Evolutionary conservation across 805 yeast species (phyloP), one percentile per base, ranked within the genome.

Genomic region (Wickerhamomyces rabaulensis): DNA sequence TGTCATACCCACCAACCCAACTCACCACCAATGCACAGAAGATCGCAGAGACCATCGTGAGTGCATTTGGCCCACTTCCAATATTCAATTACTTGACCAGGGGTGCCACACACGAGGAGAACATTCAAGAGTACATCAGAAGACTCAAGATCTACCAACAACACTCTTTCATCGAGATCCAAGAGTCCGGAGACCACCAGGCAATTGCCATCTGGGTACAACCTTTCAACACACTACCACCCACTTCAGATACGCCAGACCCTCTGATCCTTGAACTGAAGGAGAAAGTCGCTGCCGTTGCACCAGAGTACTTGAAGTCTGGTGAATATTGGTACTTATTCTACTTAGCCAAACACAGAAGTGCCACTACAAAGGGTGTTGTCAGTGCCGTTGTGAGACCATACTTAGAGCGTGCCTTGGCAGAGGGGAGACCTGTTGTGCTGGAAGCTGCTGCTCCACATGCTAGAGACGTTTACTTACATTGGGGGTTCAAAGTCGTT

Each of bases 321-420:
- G 49, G 45, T 22, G 51, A 43, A 15, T 45, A 43, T 21, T 55
- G 54, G 53, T 52, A 50, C 13, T 43, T 55, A 15, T 44, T 51
- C 10, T 36, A 50, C 39, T 39, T 53, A 6, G 57, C 50, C 10
- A 50, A 47, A 26, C 49, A 53, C 41, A 50, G 52, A 8, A 16
- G 16, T 16, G 21, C 44, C 19, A 9, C 39, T 25, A 31, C 45
- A 3, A 48, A 47, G 23, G 58, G 58, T 19, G 26, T 53, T 8
- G 49, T 48, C 1, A 50, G 54, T 35, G 43, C 45, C 10, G 48
- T 56, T 10, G 52, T 56, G 22, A 54, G 43, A 42, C 58, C 60
- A 19, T 33, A 48, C 23, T 39, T 56, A 22, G 49, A 43, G 10
- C 54, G 52, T n/a, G 54, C 56, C 10, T 37, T 25, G n/a, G 22